These are phyloP conservation scores for Rhinocladiella similis DNA, from an alignment of 2,329 filamentous ascomycete genomes.

Conservation along the genomic window DNA sequence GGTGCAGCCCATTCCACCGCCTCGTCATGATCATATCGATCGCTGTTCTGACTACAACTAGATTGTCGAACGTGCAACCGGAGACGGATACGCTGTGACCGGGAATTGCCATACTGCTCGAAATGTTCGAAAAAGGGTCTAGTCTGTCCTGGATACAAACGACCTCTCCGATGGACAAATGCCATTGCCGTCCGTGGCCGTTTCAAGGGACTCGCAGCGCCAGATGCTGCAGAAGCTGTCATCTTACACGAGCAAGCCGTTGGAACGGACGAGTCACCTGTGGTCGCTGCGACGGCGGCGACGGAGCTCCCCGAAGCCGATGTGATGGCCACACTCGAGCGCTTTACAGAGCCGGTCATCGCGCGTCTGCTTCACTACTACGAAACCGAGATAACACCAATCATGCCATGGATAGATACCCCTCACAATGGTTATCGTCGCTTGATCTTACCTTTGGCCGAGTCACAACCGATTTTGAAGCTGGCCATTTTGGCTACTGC, in stretches of 20 bases:
- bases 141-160: conserved; percentile 4
- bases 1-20: too few relatives aligned
- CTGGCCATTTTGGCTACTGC: neutral
- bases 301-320: neutral
- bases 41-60: too few relatives aligned
- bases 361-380: neutral
- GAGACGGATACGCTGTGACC: too few relatives aligned
- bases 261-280: too few relatives aligned
- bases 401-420: conserved; percentile 7
- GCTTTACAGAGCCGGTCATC: neutral
- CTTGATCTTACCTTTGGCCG: conserved; percentile 3
- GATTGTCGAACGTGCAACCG: too few relatives aligned
- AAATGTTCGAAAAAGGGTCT: conserved; percentile 5
- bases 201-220: conserved; percentile 4
- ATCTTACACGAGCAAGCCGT: too few relatives aligned
- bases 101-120: too few relatives aligned
- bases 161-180: conserved; percentile 6
- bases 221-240: neutral
- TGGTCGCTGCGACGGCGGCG: neutral
- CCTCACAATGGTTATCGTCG: conserved; percentile 4
- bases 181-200: conserved; percentile 7
- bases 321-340: neutral
- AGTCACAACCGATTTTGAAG: neutral
- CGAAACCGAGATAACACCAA: neutral
- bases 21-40: too few relatives aligned